These are phyloP conservation scores for Cucumis hystrix DNA, from an alignment of 306 rosid species.

Conservation along the genomic window DNA sequence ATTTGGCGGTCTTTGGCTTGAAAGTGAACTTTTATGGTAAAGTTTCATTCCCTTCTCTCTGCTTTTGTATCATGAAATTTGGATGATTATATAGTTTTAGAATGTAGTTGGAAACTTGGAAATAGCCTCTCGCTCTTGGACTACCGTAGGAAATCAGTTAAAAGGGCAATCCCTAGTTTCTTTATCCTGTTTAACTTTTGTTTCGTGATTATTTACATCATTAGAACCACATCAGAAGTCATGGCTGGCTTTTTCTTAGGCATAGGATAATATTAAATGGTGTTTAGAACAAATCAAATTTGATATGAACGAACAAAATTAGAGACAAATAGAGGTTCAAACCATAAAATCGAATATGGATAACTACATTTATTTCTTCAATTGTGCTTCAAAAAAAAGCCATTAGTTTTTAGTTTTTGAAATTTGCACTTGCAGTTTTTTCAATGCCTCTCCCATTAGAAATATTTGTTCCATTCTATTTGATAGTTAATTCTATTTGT, in stretches of 20 bases:
- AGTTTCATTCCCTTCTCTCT: conserved; percentile 5
- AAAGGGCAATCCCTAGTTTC: not conserved
- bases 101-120: not conserved
- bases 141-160: not conserved
- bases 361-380: not conserved
- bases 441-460: not conserved
- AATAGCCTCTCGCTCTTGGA: not conserved
- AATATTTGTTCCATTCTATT: not conserved
- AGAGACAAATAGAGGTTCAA: not conserved
- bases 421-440: not conserved
- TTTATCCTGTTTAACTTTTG: not conserved
- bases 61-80: not conserved
- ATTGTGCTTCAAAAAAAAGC: not conserved
- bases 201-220: not conserved
- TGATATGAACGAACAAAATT: not conserved
- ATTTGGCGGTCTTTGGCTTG: conserved; percentile 41
- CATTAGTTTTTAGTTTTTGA: not conserved
- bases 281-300: not conserved
- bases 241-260: not conserved
- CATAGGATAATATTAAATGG: not conserved
- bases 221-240: not conserved
- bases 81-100: not conserved
- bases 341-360: not conserved
- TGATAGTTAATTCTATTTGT: not conserved
- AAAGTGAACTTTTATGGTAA: conserved; percentile 48